Evolutionary conservation across 1,284 basidiomycete species (phyloP).

Genomic region (Trametes hirsuta): DNA sequence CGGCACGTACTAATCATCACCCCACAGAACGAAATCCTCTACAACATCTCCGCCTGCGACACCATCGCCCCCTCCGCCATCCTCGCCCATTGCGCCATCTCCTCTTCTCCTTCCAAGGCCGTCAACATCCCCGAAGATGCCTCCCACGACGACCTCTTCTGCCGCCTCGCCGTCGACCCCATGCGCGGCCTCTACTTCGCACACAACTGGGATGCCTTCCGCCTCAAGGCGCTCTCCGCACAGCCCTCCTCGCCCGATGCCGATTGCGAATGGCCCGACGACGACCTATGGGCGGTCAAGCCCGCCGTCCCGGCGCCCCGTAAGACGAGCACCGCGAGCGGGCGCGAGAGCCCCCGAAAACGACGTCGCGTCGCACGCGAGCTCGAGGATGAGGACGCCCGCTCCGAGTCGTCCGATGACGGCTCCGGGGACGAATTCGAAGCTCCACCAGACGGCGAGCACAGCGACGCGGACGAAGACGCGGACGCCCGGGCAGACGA

Average conservation of each 20-base stretch:
- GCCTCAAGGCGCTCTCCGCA: conserved; percentile 39
- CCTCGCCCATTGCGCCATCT: conserved; percentile 54
- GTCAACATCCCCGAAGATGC: conserved; percentile 2
- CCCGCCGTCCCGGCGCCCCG: background rate
- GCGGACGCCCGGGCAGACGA: background rate
- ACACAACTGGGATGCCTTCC: conserved; percentile 60
- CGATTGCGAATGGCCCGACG: conserved; percentile 11
- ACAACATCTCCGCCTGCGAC: conserved; percentile 52
- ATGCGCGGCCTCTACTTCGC: conserved; percentile 63
- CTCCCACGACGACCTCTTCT: conserved; percentile 47
- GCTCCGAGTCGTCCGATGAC: conserved; percentile 4
- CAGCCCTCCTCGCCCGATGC: conserved; percentile 5
- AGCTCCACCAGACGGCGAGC: background rate
- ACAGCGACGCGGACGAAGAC: background rate
- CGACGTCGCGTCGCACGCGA: conserved; percentile 9
- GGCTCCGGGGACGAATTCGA: conserved; percentile 8
- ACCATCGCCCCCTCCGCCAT: conserved; percentile 55
- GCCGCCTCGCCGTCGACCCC: conserved; percentile 61
- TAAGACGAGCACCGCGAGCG: background rate
- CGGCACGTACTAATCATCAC: conserved; percentile 2
- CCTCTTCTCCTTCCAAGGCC: conserved; percentile 21
- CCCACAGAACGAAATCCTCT: conserved; percentile 70
- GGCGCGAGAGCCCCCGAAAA: background rate
- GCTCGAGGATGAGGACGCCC: conserved; percentile 7
- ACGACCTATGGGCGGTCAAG: conserved; percentile 15